phyloP scores from a whole-genome alignment of 306 rosid species.

The Morella rubra region DNA sequence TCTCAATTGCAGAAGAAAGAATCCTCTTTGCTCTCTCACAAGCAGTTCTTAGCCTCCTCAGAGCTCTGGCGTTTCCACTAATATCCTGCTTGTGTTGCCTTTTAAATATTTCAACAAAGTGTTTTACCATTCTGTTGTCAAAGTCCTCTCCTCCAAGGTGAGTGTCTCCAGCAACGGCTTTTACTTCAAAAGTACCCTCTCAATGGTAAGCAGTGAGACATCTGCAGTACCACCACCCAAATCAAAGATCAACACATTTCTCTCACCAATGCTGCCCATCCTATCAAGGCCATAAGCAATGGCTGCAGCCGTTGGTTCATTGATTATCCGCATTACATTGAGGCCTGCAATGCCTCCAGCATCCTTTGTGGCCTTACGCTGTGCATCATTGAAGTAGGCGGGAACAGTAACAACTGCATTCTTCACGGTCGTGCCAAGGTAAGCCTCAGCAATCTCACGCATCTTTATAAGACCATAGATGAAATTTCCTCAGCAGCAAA shows the following conservation, averaged over 20 bases:
- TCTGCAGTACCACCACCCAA: conserved; percentile 13
- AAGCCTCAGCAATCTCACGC: not conserved
- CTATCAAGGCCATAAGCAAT: conserved; percentile 13
- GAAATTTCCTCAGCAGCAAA: conserved; percentile 5
- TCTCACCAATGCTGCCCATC: not conserved
- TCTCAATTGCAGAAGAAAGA: too few species aligned
- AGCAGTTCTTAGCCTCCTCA: not conserved
- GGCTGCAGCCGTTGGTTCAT: conserved; percentile 17
- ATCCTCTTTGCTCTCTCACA: too few species aligned
- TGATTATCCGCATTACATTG: not conserved
- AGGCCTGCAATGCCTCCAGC: conserved; percentile 13
- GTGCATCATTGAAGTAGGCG: conserved; percentile 1
- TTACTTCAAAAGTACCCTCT: not conserved
- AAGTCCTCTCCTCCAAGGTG: conserved; percentile 39
- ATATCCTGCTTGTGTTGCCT: conserved; percentile 22
- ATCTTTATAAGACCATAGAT: not conserved
- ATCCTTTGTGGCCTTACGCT: conserved; percentile 29
- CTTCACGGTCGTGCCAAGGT: not conserved
- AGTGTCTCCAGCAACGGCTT: conserved; percentile 23
- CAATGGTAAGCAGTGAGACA: conserved; percentile 1
- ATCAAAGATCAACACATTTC: conserved; percentile 13
- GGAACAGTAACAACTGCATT: not conserved
- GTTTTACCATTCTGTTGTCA: conserved; percentile 24
- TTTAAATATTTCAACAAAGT: conserved; percentile 16
- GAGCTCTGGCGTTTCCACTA: not conserved